Conservation (phyloP, 2,329 filamentous ascomycete genomes). For the Daldinia eschscholtzii region DNA sequence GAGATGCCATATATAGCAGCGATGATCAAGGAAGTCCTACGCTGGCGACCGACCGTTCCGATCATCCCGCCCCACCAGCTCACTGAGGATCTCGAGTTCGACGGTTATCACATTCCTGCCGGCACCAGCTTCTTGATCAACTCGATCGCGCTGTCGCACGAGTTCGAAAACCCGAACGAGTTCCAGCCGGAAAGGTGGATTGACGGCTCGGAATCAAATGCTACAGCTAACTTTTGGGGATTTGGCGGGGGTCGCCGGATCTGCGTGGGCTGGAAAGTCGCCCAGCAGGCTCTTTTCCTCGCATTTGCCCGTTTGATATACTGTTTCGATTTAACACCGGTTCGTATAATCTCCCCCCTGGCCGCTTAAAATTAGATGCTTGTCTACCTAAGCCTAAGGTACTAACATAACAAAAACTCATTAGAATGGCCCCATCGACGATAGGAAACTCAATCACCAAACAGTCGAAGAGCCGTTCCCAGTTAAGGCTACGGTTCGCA, state of each 20-base stretch:
- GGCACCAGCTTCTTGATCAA: constrained; percentile 21
- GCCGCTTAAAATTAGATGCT: background rate
- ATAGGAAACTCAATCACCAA: constrained; percentile 27
- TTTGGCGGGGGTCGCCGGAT: constrained; percentile 23
- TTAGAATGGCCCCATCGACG: constrained; percentile 13
- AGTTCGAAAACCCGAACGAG: constrained; percentile 16
- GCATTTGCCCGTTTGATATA: constrained; percentile 35
- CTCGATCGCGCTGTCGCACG: constrained; percentile 15
- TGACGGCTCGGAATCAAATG: constrained; percentile 2
- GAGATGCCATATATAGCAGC: constrained; percentile 59
- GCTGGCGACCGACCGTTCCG: constrained; percentile 60
- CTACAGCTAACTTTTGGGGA: constrained; percentile 9
- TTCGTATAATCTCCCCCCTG: background rate
- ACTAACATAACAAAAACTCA: background rate
- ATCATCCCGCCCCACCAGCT: constrained; percentile 55
- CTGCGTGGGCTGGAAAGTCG: constrained; percentile 36
- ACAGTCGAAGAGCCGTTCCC: constrained; percentile 22
- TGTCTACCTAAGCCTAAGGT: too few relatives aligned
- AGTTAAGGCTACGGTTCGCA: constrained; percentile 23
- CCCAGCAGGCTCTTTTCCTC: constrained; percentile 36
- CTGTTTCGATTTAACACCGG: constrained; percentile 33
- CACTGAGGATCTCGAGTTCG: constrained; percentile 60
- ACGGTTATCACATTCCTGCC: constrained; percentile 58
- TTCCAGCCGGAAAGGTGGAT: constrained; percentile 40
- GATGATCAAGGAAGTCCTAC: constrained; percentile 60